Evolutionary conservation across 352 stramenopile genomes (phyloP).

Genomic region (Aphanomyces astaci): DNA sequence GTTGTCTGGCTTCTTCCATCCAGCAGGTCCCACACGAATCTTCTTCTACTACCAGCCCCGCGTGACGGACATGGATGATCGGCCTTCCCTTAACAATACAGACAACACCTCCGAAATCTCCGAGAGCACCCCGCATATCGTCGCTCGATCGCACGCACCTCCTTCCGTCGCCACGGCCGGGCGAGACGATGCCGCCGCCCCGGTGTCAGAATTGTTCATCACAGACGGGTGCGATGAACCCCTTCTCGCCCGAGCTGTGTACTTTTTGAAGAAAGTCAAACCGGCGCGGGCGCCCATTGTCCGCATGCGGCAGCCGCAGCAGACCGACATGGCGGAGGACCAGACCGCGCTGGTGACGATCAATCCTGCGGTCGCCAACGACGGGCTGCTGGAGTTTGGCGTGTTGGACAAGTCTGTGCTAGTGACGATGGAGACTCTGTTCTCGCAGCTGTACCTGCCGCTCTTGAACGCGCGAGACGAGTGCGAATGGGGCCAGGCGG

Average conservation of each 20-base stretch:
- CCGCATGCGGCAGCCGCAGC: background rate
- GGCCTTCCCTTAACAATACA: background rate
- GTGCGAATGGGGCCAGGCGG: conserved; percentile 56
- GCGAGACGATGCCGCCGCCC: background rate
- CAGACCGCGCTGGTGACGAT: conserved; percentile 24
- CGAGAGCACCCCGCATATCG: background rate
- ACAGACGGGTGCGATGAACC: conserved; percentile 68
- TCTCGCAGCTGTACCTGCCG: conserved; percentile 66
- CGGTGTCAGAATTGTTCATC: conserved; percentile 62
- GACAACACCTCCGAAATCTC: conserved; percentile 9
- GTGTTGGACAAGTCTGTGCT: conserved; percentile 63
- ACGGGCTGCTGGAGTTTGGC: conserved; percentile 60
- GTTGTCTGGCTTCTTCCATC: conserved; percentile 61
- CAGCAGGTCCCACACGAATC: conserved; percentile 54
- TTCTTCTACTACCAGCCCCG: conserved; percentile 74
- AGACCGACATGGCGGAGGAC: conserved; percentile 3
- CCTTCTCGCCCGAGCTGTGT: conserved; percentile 56
- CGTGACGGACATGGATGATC: conserved; percentile 18
- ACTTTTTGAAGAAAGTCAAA: conserved; percentile 48
- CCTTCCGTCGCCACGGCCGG: background rate
- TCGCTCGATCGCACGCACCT: background rate
- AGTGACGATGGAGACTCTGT: conserved; percentile 56
- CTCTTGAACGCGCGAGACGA: conserved; percentile 36
- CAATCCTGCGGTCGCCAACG: conserved; percentile 55
- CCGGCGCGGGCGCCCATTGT: conserved; percentile 7